Base-by-base conservation (phyloP, 2,329 filamentous ascomycete genomes). In the Cordyceps cicadae region DNA sequence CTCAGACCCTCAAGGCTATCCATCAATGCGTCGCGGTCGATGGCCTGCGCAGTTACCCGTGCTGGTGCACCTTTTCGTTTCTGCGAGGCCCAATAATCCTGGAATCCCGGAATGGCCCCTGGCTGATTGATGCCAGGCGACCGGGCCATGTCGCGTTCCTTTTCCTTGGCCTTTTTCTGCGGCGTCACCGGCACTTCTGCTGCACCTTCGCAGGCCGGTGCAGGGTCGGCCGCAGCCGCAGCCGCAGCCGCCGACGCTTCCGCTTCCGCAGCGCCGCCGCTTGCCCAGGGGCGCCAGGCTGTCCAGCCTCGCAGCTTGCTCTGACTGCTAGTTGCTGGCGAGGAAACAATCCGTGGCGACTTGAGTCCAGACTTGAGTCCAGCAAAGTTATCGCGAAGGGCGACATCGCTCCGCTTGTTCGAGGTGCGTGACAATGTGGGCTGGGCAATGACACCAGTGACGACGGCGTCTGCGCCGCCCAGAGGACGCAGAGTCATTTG, bases 101-200 rank as follows among this genome's bases (percentile, higher is more conserved):
- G 79, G 64, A 93, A 88, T 0, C 90, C 89, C 0, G 88, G 84
- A 49, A 94, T 87, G 0, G 84, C 80, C 0, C 90, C 90, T 1
- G 83, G 80, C 69, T 93, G 90, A 67, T 94, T 94, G 69, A 94
- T 90, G 0, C 90, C 90, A 1, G 88, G 83, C 5, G 82, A 74
- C 49, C 89, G 79, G 49, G 76, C 76, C 39, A 74, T 58, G 12
- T 75, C 72, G 59, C 70, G 70, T 32, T 75, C 72, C 60, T 70
- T 70, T 34, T 75, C 71, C 61, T 67, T 73, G 62, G 75, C 65
- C 46, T 66, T 64, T 3, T 45, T 46, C 8, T 62, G 60, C 19
- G 64, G 50, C 54, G 63, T 37, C 61, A 51, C 50, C 34, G 59
- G 37, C 57, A 32, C 34, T 11, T 54, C 43, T 2, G 17, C 8